These are phyloP conservation scores for Aspergillus aculeatinus DNA, from an alignment of 2,329 filamentous ascomycete species.

Conservation along the genomic window DNA sequence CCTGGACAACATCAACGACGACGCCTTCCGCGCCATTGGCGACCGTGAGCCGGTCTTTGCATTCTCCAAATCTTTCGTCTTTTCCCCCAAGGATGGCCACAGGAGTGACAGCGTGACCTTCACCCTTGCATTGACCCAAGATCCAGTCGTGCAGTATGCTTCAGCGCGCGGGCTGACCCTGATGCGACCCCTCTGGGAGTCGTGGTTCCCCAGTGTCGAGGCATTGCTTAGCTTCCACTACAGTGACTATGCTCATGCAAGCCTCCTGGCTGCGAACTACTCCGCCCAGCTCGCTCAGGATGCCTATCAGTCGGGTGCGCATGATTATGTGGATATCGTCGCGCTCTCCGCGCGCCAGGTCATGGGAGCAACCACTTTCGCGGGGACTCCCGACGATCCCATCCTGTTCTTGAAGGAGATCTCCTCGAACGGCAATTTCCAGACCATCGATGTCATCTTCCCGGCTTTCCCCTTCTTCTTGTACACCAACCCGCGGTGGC, in stretches of 20 bases:
- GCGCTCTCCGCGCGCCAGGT: constrained; percentile 77
- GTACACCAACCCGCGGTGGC: constrained; percentile 78
- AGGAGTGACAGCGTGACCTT: constrained; percentile 64
- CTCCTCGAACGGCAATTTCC: constrained; percentile 78
- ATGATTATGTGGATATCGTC: constrained; percentile 74
- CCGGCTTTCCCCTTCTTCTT: constrained; percentile 83
- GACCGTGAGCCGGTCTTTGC: constrained; percentile 81
- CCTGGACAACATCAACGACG: constrained; percentile 66
- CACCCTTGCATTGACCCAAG: constrained; percentile 73
- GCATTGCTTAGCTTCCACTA: constrained; percentile 75
- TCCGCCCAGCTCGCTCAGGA: constrained; percentile 68
- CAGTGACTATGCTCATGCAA: constrained; percentile 66
- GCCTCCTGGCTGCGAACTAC: constrained; percentile 67
- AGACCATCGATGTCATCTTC: constrained; percentile 86
- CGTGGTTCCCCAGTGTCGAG: constrained; percentile 65
- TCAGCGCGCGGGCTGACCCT: constrained; percentile 71
- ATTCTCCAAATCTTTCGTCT: constrained; percentile 65
- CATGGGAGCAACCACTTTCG: constrained; percentile 73
- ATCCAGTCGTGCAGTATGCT: constrained; percentile 77
- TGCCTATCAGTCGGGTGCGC: constrained; percentile 70
- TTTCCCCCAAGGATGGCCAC: constrained; percentile 39
- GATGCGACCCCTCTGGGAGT: constrained; percentile 78
- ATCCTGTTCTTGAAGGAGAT: constrained; percentile 84
- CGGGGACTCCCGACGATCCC: constrained; percentile 67
- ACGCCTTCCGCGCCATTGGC: constrained; percentile 67